Conservation (phyloP, 495 filamentous ascomycete genomes). For the Neurospora tetrasperma region DNA sequence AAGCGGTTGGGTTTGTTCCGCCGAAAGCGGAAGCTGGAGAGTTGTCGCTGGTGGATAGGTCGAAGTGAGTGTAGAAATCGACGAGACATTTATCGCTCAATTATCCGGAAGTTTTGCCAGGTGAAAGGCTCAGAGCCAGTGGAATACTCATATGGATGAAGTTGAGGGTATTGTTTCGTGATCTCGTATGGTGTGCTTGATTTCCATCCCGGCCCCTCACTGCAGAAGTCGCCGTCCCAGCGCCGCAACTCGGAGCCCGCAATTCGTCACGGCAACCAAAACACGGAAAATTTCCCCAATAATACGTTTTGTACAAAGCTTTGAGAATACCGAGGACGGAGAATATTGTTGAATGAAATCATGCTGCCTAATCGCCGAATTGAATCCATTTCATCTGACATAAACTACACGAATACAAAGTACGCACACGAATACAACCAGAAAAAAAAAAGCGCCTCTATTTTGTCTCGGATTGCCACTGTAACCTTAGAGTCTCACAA, state of each 20-base stretch:
- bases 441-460: neutral
- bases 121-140: neutral
- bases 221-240: neutral
- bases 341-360: neutral
- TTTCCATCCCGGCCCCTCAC: neutral
- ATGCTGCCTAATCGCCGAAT: neutral
- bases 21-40: neutral
- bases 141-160: neutral
- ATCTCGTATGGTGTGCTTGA: neutral
- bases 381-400: neutral
- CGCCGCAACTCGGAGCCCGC: neutral
- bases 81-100: neutral
- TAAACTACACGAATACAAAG: neutral
- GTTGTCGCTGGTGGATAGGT: neutral
- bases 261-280: neutral
- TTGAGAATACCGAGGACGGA: neutral
- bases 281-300: neutral
- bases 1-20: neutral
- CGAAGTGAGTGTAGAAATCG: neutral
- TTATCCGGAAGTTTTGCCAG: neutral
- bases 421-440: neutral
- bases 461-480: neutral
- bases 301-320: neutral
- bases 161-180: neutral
- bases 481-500: neutral